phyloP scores from a whole-genome alignment of 108 stramenopile genomes.

The Cylindrotheca closterium region DNA sequence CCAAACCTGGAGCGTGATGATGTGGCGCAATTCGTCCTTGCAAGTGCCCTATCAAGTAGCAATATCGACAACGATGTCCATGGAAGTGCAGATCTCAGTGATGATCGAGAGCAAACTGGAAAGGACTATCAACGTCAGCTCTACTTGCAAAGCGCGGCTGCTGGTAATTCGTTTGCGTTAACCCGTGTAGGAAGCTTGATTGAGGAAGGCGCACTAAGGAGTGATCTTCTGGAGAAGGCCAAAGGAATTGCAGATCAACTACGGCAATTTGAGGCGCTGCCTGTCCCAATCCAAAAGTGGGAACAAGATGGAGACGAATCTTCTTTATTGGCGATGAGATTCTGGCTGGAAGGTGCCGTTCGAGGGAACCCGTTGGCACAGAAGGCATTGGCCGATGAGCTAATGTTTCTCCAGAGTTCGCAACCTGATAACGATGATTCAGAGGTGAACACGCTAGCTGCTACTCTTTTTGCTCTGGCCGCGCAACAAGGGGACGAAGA shows the following conservation, averaged over 20 bases:
- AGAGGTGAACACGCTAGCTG: conserved; percentile 39
- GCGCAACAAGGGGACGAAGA: conserved; percentile 48
- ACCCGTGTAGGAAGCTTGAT: conserved; percentile 57
- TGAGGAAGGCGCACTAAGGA: conserved; percentile 22
- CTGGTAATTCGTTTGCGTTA: conserved; percentile 61
- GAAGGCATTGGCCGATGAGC: conserved; percentile 50
- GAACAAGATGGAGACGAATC: not conserved
- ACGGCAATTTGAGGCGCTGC: conserved; percentile 8
- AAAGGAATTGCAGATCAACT: conserved; percentile 10
- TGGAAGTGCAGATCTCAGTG: no score
- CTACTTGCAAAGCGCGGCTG: conserved; percentile 55
- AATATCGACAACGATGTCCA: not conserved
- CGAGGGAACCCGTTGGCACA: conserved; percentile 64
- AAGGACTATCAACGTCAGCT: conserved; percentile 16
- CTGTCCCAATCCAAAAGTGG: not conserved
- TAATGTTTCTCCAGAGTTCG: conserved; percentile 34
- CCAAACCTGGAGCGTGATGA: conserved; percentile 33
- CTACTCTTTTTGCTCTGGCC: conserved; percentile 53
- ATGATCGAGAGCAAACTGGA: not conserved
- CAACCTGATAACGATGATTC: conserved; percentile 6
- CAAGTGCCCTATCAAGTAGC: conserved; percentile 44
- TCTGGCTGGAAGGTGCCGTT: conserved; percentile 53
- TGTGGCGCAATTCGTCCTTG: conserved; percentile 67
- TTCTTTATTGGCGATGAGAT: conserved; percentile 34
- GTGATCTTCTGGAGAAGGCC: conserved; percentile 13